Evolutionary conservation across 2,329 filamentous ascomycete genomes (phyloP).

Genomic region (Remersonia thermophila): DNA sequence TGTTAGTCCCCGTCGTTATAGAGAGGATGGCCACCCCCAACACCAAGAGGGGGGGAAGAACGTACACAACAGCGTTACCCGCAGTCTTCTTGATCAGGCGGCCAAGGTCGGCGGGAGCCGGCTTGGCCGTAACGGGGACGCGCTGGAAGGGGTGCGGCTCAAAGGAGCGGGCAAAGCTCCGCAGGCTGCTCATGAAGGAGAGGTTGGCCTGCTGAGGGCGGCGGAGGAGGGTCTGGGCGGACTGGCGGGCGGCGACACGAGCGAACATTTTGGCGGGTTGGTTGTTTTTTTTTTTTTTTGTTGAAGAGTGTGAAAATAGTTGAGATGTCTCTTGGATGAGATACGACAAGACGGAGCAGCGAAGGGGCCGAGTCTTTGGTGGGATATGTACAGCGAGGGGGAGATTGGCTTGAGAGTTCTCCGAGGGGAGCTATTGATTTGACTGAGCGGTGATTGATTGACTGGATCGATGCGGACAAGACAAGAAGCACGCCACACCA

Average conservation of each 20-base stretch:
- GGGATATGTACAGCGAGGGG: no score
- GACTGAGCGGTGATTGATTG: background rate
- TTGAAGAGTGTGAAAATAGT: background rate
- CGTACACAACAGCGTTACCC: slow-evolving; percentile 25
- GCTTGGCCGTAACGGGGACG: slow-evolving; percentile 19
- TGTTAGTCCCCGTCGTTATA: slow-evolving; percentile 4
- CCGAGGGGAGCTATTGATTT: no score
- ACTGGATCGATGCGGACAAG: background rate
- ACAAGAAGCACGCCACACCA: background rate
- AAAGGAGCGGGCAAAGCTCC: slow-evolving; percentile 25
- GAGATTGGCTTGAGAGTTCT: no score
- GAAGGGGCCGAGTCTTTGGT: no score
- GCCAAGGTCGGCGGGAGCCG: slow-evolving; percentile 27
- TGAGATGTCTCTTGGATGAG: no score
- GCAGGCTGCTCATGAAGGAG: slow-evolving; percentile 25
- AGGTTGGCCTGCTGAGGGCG: slow-evolving; percentile 14
- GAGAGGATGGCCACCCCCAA: no score
- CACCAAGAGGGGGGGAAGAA: slow-evolving; percentile 3
- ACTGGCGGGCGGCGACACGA: slow-evolving; percentile 23
- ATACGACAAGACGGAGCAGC: no score
- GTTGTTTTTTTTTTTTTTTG: slow-evolving; percentile 5
- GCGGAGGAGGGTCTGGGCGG: slow-evolving; percentile 18
- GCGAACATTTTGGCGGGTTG: slow-evolving; percentile 19
- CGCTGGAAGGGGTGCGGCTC: slow-evolving; percentile 28
- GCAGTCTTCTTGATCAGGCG: slow-evolving; percentile 23